Percentiles rank a stretch among this genome's conserved stretches.
phyloP scores from a whole-genome alignment of 768 basidiomycete genomes.

The Podaxis pistillaris region DNA sequence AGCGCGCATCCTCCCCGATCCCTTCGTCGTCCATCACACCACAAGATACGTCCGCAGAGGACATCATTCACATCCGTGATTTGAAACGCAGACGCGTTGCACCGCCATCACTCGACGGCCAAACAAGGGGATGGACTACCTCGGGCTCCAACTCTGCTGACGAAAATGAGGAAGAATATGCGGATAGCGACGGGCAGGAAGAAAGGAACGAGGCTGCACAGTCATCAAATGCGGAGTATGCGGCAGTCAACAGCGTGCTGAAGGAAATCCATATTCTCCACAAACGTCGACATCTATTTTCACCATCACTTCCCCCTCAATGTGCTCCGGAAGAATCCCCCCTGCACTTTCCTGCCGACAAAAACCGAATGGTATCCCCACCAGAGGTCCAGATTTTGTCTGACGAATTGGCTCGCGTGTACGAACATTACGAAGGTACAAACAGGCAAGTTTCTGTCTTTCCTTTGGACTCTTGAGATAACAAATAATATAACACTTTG shows the following conservation, averaged over 20 bases:
- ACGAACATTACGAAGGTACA: conserved; percentile 56
- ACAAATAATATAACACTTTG: neutral
- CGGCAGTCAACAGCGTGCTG: conserved; percentile 60
- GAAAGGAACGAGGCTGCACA: conserved; percentile 22
- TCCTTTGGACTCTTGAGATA: neutral
- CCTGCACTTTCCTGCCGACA: conserved; percentile 6
- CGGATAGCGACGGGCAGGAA: conserved; percentile 21
- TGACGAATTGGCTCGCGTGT: conserved; percentile 47
- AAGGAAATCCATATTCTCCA: conserved; percentile 70
- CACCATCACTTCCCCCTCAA: conserved; percentile 20
- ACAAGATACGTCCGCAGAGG: conserved; percentile 25
- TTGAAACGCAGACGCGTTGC: conserved; percentile 54
- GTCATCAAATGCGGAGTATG: conserved; percentile 42
- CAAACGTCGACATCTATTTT: conserved; percentile 57
- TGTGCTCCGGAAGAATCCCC: neutral
- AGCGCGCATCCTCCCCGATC: conserved; percentile 44
- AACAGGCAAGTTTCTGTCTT: conserved; percentile 48
- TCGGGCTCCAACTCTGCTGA: conserved; percentile 24
- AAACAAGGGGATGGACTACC: conserved; percentile 43
- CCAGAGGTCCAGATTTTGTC: conserved; percentile 4
- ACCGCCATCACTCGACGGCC: conserved; percentile 54
- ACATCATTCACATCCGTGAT: conserved; percentile 27
- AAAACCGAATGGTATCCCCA: neutral
- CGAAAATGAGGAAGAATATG: conserved; percentile 33
- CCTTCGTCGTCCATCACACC: conserved; percentile 19